A percentile compares a stretch with the other conserved stretches of the same genome.
Conservation (phyloP, 441 rosid genomes). For the Gossypium gossypioides region DNA sequence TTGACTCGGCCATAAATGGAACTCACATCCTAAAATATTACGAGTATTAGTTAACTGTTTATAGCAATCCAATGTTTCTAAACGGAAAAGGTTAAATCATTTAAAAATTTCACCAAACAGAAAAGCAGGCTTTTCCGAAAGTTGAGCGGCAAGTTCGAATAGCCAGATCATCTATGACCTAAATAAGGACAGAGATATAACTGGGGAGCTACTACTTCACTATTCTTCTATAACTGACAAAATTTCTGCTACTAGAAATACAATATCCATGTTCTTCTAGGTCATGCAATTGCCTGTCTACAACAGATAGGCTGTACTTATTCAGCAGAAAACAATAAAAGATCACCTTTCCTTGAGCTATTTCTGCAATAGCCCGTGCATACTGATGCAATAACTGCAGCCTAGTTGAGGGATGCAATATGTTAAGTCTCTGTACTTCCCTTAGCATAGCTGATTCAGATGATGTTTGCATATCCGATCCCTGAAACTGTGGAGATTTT, state of each 20-base stretch:
- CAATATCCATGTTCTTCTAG: neutral
- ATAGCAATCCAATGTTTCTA: neutral
- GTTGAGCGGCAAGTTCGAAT: neutral
- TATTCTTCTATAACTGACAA: neutral
- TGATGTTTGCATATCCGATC: constrained; percentile 28
- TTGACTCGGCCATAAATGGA: neutral
- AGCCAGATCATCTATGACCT: neutral
- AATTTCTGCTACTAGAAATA: neutral
- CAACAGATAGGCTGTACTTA: neutral
- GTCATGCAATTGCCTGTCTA: neutral
- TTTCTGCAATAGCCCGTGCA: constrained; percentile 39
- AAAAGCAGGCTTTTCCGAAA: neutral
- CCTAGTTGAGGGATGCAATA: constrained; percentile 46
- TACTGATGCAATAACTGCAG: constrained; percentile 49
- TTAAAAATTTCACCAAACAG: neutral
- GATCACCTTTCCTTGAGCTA: constrained; percentile 50
- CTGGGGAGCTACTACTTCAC: neutral
- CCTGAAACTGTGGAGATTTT: constrained; percentile 21
- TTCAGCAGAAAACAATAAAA: neutral
- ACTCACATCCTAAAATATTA: neutral
- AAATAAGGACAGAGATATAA: neutral
- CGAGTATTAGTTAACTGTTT: neutral
- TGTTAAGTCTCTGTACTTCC: constrained; percentile 43
- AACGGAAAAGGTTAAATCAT: neutral
- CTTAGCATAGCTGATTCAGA: constrained; percentile 26